These are phyloP conservation scores for Alternaria sp. DNA, from an alignment of 2,329 filamentous ascomycete genomes.

Conservation along the genomic window DNA sequence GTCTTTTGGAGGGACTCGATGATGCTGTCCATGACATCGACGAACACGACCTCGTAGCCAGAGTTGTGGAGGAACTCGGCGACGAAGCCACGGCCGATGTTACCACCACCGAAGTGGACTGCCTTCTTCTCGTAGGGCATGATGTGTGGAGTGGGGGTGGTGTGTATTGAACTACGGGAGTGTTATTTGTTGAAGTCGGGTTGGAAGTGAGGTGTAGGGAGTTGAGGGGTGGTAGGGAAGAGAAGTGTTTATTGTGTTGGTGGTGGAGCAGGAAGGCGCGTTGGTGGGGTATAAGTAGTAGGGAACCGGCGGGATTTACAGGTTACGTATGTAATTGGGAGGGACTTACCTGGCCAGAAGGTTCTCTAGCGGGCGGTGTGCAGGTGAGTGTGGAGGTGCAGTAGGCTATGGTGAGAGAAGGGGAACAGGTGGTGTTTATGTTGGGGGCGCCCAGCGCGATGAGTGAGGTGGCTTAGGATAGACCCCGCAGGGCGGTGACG, in stretches of 20 bases:
- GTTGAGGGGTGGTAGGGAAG: slow-evolving; percentile 7
- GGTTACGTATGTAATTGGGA: slow-evolving; percentile 13
- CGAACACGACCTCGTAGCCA: slow-evolving; percentile 94
- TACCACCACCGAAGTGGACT: slow-evolving; percentile 61
- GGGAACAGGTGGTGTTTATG: slow-evolving; percentile 26
- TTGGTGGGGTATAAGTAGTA: slow-evolving; percentile 37
- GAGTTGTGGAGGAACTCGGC: slow-evolving; percentile 84
- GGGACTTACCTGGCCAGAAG: slow-evolving; percentile 29
- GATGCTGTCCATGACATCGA: slow-evolving; percentile 86
- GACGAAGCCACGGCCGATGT: slow-evolving; percentile 59
- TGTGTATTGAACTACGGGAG: slow-evolving; percentile 12
- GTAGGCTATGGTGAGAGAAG: slow-evolving; percentile 20
- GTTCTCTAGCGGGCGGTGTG: slow-evolving; percentile 32
- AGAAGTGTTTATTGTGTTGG: slow-evolving; percentile 8
- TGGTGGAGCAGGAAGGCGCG: slow-evolving; percentile 16
- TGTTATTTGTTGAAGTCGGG: slow-evolving; percentile 24
- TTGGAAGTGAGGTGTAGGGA: background rate
- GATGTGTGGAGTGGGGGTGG: slow-evolving; percentile 21
- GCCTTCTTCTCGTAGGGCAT: slow-evolving; percentile 56
- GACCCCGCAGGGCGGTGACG: slow-evolving; percentile 42
- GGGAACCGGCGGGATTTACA: slow-evolving; percentile 23
- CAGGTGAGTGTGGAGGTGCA: slow-evolving; percentile 21
- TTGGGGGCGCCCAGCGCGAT: slow-evolving; percentile 26
- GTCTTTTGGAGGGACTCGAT: slow-evolving; percentile 80
- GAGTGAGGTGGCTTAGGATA: slow-evolving; percentile 28